Conservation (phyloP, 805 yeast genomes). For the Saturnispora serradocipensis region DNA sequence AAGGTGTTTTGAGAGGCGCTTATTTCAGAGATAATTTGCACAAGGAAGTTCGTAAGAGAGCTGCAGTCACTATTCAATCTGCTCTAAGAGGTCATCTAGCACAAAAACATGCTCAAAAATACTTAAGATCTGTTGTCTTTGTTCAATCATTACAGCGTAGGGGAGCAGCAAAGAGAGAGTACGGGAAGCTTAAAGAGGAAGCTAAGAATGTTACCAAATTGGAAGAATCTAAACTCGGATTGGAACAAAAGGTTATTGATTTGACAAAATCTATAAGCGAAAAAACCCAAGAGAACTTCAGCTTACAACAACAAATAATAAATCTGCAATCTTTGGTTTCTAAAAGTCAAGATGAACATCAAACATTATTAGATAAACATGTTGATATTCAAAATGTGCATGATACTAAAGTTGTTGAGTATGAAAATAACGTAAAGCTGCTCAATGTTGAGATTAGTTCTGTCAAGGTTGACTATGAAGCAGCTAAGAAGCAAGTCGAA, state of each 20-base stretch:
- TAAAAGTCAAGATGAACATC: conserved; percentile 45
- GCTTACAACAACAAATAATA: conserved; percentile 54
- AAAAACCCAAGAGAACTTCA: conserved; percentile 75
- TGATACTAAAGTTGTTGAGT: conserved; percentile 37
- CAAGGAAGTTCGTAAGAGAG: conserved; percentile 42
- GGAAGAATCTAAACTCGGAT: conserved; percentile 83
- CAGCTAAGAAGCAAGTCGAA: conserved; percentile 50
- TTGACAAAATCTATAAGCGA: conserved; percentile 76
- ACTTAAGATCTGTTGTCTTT: conserved; percentile 49
- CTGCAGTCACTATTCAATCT: conserved; percentile 68
- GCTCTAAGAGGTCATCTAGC: conserved; percentile 59
- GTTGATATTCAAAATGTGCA: conserved; percentile 40
- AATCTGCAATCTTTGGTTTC: conserved; percentile 41
- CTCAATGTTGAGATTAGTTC: conserved; percentile 47
- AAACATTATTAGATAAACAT: conserved; percentile 46
- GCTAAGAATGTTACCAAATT: conserved; percentile 87
- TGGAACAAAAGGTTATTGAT: conserved; percentile 97
- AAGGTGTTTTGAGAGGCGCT: conserved; percentile 42
- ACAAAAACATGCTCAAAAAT: conserved; percentile 40
- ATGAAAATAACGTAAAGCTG: conserved; percentile 37
- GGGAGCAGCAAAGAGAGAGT: conserved; percentile 58
- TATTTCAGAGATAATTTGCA: conserved; percentile 44
- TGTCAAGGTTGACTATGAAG: conserved; percentile 47
- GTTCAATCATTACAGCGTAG: conserved; percentile 77
- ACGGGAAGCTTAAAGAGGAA: conserved; percentile 61